Conservation (phyloP, 2,329 filamentous ascomycete genomes). For the Colletotrichum destructivum region DNA sequence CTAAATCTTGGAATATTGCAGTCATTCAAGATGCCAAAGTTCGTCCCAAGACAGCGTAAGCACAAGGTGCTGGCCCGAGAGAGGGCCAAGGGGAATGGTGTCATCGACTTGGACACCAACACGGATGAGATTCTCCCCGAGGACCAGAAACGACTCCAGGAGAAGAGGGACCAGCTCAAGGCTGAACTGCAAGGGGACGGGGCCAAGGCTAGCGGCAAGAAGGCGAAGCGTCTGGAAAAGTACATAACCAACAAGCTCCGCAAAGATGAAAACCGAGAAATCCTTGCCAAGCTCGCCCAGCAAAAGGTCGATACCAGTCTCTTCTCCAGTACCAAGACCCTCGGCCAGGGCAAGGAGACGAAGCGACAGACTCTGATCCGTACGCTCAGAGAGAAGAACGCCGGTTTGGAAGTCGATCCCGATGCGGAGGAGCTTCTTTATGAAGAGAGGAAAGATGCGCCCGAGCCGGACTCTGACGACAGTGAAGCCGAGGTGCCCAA, state of each 20-base stretch:
- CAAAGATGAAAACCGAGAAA: conserved; percentile 90
- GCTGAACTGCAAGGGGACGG: conserved; percentile 67
- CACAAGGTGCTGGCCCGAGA: conserved; percentile 78
- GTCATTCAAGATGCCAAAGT: conserved; percentile 61
- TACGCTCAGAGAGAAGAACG: conserved; percentile 75
- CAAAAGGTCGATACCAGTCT: conserved; percentile 86
- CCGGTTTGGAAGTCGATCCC: conserved; percentile 71
- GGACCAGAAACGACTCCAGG: conserved; percentile 63
- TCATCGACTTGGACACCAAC: conserved; percentile 68
- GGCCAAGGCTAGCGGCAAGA: conserved; percentile 73
- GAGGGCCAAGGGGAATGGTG: conserved; percentile 62
- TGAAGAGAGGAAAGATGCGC: conserved; percentile 52
- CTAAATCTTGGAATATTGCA: not conserved
- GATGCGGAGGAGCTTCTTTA: conserved; percentile 71
- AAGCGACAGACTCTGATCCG: conserved; percentile 78
- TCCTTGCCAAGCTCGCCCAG: conserved; percentile 86
- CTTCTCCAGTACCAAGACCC: conserved; percentile 81
- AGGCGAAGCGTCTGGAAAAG: conserved; percentile 77
- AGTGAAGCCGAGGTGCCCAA: conserved; percentile 46
- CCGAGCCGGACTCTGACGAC: conserved; percentile 51
- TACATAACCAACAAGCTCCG: conserved; percentile 90
- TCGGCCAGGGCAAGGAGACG: conserved; percentile 81
- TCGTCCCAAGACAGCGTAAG: conserved; percentile 76
- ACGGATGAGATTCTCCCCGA: conserved; percentile 65
- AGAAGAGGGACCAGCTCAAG: conserved; percentile 69